Evolutionary conservation across 2,329 filamentous ascomycete genomes (phyloP).

Genomic region (Diaporthe ilicicola): DNA sequence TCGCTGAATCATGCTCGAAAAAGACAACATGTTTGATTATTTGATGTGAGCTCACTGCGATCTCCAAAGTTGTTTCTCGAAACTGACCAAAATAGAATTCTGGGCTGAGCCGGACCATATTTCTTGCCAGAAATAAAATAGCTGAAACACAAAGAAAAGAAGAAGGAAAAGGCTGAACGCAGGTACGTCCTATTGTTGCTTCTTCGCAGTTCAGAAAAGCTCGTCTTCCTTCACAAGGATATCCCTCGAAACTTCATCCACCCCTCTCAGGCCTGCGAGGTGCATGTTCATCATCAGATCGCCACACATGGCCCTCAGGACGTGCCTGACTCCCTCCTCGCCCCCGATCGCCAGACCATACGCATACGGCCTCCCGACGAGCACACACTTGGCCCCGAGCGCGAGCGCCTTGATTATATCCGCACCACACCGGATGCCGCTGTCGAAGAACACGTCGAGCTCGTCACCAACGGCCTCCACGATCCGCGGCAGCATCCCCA

Average conservation of each 20-base stretch:
- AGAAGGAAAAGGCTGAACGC: background rate
- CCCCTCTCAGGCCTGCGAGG: slow-evolving; percentile 20
- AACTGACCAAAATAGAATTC: no score
- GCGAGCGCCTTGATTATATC: slow-evolving; percentile 75
- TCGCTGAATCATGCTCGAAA: no score
- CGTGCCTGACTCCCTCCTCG: slow-evolving; percentile 30
- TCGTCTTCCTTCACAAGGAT: slow-evolving; percentile 28
- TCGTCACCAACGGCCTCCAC: slow-evolving; percentile 63
- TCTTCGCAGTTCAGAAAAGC: background rate
- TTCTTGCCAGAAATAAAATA: no score
- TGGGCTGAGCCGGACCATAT: no score
- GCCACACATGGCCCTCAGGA: slow-evolving; percentile 29
- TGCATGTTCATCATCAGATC: slow-evolving; percentile 31
- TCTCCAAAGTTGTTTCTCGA: no score
- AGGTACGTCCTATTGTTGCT: background rate
- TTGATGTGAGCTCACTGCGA: no score
- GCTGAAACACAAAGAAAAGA: no score
- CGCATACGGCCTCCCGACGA: slow-evolving; percentile 58
- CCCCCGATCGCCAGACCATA: slow-evolving; percentile 30
- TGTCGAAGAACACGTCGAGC: slow-evolving; percentile 71
- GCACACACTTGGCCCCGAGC: slow-evolving; percentile 70
- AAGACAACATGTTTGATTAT: no score
- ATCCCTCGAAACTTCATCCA: slow-evolving; percentile 26
- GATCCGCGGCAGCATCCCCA: slow-evolving; percentile 27
- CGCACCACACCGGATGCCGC: slow-evolving; percentile 70